Evolutionary conservation across 2,329 filamentous ascomycete genomes (phyloP).

Genomic region (Mariannaea sp.): DNA sequence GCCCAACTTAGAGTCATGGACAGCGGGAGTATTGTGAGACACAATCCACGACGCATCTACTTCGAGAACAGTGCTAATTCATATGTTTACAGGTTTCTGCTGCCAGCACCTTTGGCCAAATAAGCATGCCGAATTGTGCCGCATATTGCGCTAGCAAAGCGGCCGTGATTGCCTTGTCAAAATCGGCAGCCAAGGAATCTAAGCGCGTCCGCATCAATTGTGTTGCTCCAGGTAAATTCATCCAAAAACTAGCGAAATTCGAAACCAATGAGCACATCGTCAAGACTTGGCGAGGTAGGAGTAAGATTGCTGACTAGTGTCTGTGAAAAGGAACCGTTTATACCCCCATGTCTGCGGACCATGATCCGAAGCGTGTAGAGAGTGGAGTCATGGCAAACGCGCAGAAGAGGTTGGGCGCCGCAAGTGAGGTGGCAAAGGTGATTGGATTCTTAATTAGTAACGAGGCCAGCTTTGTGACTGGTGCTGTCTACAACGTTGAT

Average conservation of each 20-base stretch:
- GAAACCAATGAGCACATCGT: too few species aligned
- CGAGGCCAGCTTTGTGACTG: constrained; percentile 33
- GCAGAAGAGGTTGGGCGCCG: constrained; percentile 21
- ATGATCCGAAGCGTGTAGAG: constrained; percentile 21
- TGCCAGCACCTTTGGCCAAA: constrained; percentile 42
- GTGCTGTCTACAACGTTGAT: constrained; percentile 46
- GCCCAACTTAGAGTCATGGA: constrained; percentile 48
- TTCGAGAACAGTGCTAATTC: too few species aligned
- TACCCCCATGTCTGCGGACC: constrained; percentile 24
- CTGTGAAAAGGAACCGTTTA: constrained; percentile 28
- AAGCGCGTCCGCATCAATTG: constrained; percentile 24
- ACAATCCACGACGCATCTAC: too few species aligned
- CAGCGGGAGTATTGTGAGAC: constrained; percentile 32
- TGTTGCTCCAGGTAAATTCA: constrained; percentile 18
- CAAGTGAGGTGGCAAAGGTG: constrained; percentile 20
- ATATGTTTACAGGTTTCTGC: constrained; percentile 5
- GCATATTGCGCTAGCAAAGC: constrained; percentile 68
- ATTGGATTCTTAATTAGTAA: constrained; percentile 35
- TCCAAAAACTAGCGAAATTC: too few species aligned
- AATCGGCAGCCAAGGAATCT: constrained; percentile 39
- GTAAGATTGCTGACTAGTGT: too few species aligned
- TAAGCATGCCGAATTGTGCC: constrained; percentile 35
- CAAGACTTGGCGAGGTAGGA: too few species aligned
- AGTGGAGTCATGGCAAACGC: constrained; percentile 16
- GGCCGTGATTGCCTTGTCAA: constrained; percentile 55